These are phyloP conservation scores for Bretziella fagacearum DNA, from an alignment of 2,329 filamentous ascomycete species.

Conservation along the genomic window DNA sequence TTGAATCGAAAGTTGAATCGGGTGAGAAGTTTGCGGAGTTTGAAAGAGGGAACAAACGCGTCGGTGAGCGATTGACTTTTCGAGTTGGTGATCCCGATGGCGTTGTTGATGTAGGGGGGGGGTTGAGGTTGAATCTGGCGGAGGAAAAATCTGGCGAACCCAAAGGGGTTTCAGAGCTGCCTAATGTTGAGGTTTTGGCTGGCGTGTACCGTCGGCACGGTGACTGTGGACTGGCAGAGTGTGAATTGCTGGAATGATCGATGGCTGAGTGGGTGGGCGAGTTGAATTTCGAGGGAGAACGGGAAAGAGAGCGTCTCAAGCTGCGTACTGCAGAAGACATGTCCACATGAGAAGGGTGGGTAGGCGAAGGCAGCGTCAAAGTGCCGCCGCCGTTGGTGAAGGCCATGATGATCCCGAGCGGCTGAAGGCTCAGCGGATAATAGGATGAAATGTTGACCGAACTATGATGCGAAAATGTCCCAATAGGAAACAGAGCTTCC, in stretches of 20 bases:
- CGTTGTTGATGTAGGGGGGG: slow-evolving; percentile 6
- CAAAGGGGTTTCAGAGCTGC: slow-evolving; percentile 5
- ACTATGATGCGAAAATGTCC: no score
- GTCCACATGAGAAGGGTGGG: slow-evolving; percentile 66
- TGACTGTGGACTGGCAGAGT: slow-evolving; percentile 34
- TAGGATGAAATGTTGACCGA: no score
- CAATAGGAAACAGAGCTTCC: no score
- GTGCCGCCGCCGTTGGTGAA: slow-evolving; percentile 50
- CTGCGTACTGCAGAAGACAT: slow-evolving; percentile 67
- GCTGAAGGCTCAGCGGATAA: no score
- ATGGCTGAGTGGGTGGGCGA: slow-evolving; percentile 6
- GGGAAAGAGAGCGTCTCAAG: slow-evolving; percentile 70
- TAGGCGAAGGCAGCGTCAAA: slow-evolving; percentile 73
- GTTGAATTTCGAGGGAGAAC: slow-evolving; percentile 77
- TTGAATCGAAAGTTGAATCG: slow-evolving; percentile 40
- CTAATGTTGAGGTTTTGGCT: slow-evolving; percentile 10
- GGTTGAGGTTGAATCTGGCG: slow-evolving; percentile 4
- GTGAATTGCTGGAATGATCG: slow-evolving; percentile 36
- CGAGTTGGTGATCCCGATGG: slow-evolving; percentile 18
- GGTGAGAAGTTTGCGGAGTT: slow-evolving; percentile 29
- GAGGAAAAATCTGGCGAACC: slow-evolving; percentile 6
- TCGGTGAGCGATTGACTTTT: slow-evolving; percentile 11
- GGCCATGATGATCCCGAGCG: slow-evolving; percentile 42
- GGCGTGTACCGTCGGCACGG: slow-evolving; percentile 29
- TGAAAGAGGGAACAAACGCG: slow-evolving; percentile 11